Evolutionary conservation across 2,329 filamentous ascomycete species (phyloP).

Genomic region (Zymoseptoria tritici): DNA sequence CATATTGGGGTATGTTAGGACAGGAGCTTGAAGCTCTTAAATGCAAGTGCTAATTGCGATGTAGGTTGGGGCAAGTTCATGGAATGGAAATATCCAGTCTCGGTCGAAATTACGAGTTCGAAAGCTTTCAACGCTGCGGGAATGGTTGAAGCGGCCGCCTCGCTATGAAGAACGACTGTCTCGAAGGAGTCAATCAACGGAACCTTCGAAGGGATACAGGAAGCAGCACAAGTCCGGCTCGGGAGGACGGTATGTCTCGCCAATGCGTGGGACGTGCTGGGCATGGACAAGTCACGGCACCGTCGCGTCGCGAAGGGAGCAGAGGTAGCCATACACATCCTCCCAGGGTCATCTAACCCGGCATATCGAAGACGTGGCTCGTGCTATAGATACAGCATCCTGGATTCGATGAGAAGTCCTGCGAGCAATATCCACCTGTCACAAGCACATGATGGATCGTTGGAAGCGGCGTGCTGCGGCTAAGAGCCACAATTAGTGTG

Average conservation of each 20-base stretch:
- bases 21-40: neutral
- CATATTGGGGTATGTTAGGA: conserved; percentile 79
- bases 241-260: neutral
- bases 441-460: neutral
- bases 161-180: conserved; percentile 18
- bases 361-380: neutral
- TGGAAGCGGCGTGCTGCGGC: too few species aligned
- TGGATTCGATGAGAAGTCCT: neutral
- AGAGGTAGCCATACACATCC: neutral
- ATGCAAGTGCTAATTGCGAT: conserved; percentile 16
- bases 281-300: neutral
- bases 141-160: conserved; percentile 41
- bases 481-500: neutral
- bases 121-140: conserved; percentile 41
- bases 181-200: neutral
- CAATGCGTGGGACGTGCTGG: neutral
- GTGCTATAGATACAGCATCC: neutral
- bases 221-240: neutral
- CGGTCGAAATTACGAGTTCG: conserved; percentile 51
- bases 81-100: conserved; percentile 85
- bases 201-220: neutral
- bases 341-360: neutral
- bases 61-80: conserved; percentile 87
- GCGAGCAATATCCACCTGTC: neutral
- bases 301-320: neutral